Evolutionary conservation across 768 basidiomycete species (phyloP).

Genomic region (Suillus paluster): DNA sequence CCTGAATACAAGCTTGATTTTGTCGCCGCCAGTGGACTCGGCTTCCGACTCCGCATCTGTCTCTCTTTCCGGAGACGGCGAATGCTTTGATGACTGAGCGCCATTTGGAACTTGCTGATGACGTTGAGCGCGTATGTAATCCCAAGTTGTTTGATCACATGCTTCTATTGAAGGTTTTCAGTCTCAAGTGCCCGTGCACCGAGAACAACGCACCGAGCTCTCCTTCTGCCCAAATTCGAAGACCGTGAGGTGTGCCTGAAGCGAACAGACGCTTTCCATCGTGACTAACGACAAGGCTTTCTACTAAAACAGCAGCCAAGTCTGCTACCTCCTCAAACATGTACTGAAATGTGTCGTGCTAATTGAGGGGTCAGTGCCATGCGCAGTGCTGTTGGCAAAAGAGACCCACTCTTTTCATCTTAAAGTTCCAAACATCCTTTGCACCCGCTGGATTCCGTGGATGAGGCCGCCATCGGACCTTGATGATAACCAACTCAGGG

Average conservation of each 20-base stretch:
- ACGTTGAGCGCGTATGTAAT: slow-evolving; percentile 58
- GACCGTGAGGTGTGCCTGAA: slow-evolving; percentile 66
- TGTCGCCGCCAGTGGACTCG: slow-evolving; percentile 46
- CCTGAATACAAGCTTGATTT: slow-evolving; percentile 68
- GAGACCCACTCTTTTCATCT: slow-evolving; percentile 59
- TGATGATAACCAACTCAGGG: slow-evolving; percentile 48
- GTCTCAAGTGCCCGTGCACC: slow-evolving; percentile 6
- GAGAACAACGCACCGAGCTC: slow-evolving; percentile 56
- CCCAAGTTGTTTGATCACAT: slow-evolving; percentile 63
- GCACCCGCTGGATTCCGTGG: slow-evolving; percentile 51
- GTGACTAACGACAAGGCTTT: slow-evolving; percentile 63
- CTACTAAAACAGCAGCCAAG: slow-evolving; percentile 51
- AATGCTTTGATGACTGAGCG: slow-evolving; percentile 13
- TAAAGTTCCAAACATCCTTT: slow-evolving; percentile 52
- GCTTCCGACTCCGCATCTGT: slow-evolving; percentile 34
- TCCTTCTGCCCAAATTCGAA: slow-evolving; percentile 70
- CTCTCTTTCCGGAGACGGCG: slow-evolving; percentile 22
- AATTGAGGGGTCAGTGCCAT: slow-evolving; percentile 1
- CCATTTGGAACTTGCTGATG: slow-evolving; percentile 23
- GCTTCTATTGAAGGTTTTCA: slow-evolving; percentile 51
- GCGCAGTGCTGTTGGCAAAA: neutral
- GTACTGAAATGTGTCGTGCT: slow-evolving; percentile 69
- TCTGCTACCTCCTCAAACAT: slow-evolving; percentile 73
- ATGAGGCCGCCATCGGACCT: slow-evolving; percentile 69
- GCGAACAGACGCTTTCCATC: slow-evolving; percentile 68